Evolutionary conservation across 805 yeast species (phyloP).

Genomic region (Candida suzukii): DNA sequence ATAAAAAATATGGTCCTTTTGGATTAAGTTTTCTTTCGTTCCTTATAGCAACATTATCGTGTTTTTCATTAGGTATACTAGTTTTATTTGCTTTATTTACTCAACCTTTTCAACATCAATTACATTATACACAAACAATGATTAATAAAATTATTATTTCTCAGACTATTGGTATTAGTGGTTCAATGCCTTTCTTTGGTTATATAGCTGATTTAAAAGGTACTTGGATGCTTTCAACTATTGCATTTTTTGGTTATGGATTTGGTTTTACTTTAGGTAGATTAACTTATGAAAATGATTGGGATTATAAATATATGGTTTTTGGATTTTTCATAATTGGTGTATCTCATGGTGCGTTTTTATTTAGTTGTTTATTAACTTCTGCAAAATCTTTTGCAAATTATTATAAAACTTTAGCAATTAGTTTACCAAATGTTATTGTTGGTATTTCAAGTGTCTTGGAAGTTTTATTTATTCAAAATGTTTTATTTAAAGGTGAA

Average conservation of each 20-base stretch:
- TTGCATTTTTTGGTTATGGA: constrained; percentile 54
- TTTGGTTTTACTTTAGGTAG: constrained; percentile 56
- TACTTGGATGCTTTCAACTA: constrained; percentile 58
- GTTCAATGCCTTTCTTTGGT: constrained; percentile 76
- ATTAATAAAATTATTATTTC: constrained; percentile 68
- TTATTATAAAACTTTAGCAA: constrained; percentile 64
- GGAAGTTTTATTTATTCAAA: constrained; percentile 15
- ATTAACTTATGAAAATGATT: constrained; percentile 23
- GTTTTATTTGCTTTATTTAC: constrained; percentile 55
- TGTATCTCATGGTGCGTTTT: constrained; percentile 60
- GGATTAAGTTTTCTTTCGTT: constrained; percentile 16
- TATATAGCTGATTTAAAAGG: constrained; percentile 78
- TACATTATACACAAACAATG: constrained; percentile 55
- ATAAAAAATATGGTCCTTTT: constrained; percentile 15
- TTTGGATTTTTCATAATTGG: constrained; percentile 55
- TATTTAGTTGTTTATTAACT: constrained; percentile 62
- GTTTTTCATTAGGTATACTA: constrained; percentile 24
- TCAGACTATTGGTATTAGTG: constrained; percentile 75
- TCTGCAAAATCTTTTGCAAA: constrained; percentile 75
- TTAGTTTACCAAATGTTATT: constrained; percentile 65
- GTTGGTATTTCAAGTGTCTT: constrained; percentile 22
- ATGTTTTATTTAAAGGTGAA: constrained; percentile 12
- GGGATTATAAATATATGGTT: constrained; percentile 32
- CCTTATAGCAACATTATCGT: constrained; percentile 19
- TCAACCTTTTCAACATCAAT: constrained; percentile 49